Percentiles rank a stretch among this genome's conserved stretches.
Evolutionary conservation across 257 asterid genomes (phyloP).

Genomic region (Solanum ahanhuiri): DNA sequence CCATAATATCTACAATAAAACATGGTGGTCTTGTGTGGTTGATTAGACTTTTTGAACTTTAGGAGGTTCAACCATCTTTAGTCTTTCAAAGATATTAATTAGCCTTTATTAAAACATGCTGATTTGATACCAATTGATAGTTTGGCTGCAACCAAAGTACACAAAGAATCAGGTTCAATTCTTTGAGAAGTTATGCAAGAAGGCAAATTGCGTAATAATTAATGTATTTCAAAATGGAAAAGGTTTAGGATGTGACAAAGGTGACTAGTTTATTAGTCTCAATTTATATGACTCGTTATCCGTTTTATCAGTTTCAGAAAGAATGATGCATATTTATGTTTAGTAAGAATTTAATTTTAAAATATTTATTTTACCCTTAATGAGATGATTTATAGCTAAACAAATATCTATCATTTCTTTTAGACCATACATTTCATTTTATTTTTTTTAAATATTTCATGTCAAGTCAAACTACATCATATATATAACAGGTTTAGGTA

Average conservation of each 20-base stretch:
- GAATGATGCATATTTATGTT: neutral
- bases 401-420: neutral
- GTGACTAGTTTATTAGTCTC: neutral
- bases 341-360: too few relatives aligned
- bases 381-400: too few relatives aligned
- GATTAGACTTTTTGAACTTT: too few relatives aligned
- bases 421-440: neutral
- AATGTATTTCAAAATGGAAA: neutral
- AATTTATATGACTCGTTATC: neutral
- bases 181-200: neutral
- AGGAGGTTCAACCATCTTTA: neutral
- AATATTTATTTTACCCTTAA: neutral
- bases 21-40: neutral
- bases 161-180: neutral
- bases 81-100: neutral
- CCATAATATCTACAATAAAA: neutral
- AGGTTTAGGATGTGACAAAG: neutral
- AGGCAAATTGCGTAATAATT: neutral
- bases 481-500: too few relatives aligned
- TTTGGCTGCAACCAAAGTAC: neutral
- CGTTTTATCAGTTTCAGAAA: too few relatives aligned
- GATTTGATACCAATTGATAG: neutral
- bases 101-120: neutral
- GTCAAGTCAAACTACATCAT: neutral
- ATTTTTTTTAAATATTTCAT: too few relatives aligned